Conservation (phyloP, 2,329 filamentous ascomycete species). For the Cyanodermella asteris region DNA sequence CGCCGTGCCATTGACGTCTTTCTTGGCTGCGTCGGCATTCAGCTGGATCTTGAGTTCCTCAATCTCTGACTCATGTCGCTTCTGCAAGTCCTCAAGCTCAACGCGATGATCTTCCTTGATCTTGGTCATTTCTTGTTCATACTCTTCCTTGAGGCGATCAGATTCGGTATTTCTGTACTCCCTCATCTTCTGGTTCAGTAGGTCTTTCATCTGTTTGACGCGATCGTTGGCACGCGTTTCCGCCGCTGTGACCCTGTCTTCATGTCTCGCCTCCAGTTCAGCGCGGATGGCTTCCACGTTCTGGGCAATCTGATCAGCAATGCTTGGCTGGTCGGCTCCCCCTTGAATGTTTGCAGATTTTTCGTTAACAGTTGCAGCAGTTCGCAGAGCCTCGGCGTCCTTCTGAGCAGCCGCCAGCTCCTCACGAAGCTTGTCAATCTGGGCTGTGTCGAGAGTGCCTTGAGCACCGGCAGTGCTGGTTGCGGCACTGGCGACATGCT, state of each 20-base stretch:
- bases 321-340: conserved; percentile 12
- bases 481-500: conserved; percentile 26
- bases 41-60: conserved; percentile 12
- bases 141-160: conserved; percentile 16
- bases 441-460: conserved; percentile 22
- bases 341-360: conserved; percentile 5
- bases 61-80: conserved; percentile 16
- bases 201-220: conserved; percentile 46
- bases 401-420: conserved; percentile 16
- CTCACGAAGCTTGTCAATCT: conserved; percentile 8
- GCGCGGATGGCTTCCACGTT: conserved; percentile 20
- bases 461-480: conserved; percentile 18
- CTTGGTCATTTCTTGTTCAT: conserved; percentile 27
- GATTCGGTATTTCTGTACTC: conserved; percentile 24
- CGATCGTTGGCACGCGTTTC: conserved; percentile 46
- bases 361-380: conserved; percentile 11
- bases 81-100: conserved; percentile 18
- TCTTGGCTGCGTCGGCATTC: conserved; percentile 7
- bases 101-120: conserved; percentile 24
- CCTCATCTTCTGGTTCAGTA: conserved; percentile 44
- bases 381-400: conserved; percentile 23
- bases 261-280: conserved; percentile 26
- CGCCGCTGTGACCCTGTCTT: conserved; percentile 31
- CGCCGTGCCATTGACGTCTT: conserved; percentile 12
- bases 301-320: conserved; percentile 27